Percentiles rank a stretch among this genome's conserved stretches.
These are phyloP conservation scores for Amanita pallidorosea DNA, from an alignment of 768 basidiomycete species.

Conservation along the genomic window DNA sequence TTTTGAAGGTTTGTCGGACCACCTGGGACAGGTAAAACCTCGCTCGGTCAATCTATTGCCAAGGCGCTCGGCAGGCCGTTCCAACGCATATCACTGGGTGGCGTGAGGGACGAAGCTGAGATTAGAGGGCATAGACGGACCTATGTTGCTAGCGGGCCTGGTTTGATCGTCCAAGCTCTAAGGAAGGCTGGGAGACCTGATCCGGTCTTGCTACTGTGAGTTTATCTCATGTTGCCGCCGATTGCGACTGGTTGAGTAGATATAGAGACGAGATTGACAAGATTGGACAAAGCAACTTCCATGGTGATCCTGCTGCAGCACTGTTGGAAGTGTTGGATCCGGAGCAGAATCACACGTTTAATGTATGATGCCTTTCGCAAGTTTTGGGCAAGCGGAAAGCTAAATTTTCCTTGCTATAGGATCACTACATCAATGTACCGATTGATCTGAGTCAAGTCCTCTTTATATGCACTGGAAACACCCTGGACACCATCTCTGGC, in stretches of 20 bases:
- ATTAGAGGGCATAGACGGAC: conserved; percentile 53
- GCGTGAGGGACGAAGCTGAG: conserved; percentile 85
- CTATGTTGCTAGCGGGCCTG: conserved; percentile 85
- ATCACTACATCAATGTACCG: conserved; percentile 87
- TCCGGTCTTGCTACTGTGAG: conserved; percentile 63
- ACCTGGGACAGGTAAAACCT: conserved; percentile 87
- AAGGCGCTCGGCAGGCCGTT: conserved; percentile 77
- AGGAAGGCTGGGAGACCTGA: conserved; percentile 75
- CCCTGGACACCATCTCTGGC: conserved; percentile 79
- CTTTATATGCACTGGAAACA: conserved; percentile 90
- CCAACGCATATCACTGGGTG: conserved; percentile 86
- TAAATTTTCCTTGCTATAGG: conserved; percentile 28
- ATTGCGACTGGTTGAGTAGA: conserved; percentile 8
- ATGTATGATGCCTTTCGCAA: conserved; percentile 28
- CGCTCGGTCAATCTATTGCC: conserved; percentile 82
- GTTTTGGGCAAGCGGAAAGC: neutral
- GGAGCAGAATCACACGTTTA: conserved; percentile 82
- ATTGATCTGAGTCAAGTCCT: conserved; percentile 82
- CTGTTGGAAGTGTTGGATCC: conserved; percentile 89
- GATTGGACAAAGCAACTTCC: conserved; percentile 76
- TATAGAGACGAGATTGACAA: conserved; percentile 85
- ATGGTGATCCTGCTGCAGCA: conserved; percentile 88
- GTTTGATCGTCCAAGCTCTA: conserved; percentile 77
- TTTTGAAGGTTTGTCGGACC: conserved; percentile 69
- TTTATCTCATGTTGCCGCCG: conserved; percentile 16